phyloP scores from a whole-genome alignment of 176 grass and related monocot species.

The Aegilops umbellulata region DNA sequence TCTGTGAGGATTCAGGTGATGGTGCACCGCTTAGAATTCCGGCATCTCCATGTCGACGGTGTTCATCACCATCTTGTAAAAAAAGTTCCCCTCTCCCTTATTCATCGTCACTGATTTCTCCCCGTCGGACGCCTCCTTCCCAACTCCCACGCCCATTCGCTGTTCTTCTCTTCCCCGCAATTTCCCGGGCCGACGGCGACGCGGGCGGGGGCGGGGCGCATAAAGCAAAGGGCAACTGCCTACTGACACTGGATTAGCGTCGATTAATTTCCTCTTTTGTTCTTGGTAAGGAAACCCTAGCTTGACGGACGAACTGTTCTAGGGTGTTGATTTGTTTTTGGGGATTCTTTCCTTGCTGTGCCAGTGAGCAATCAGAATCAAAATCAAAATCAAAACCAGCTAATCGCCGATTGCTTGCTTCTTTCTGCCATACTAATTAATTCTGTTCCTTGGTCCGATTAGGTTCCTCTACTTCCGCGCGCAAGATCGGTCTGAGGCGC shows the following conservation, averaged over 20 bases:
- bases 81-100: neutral
- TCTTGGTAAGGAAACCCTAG: constrained; percentile 12
- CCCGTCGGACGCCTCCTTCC: neutral
- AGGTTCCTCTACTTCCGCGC: neutral
- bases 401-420: neutral
- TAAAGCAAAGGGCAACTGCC: constrained; percentile 4
- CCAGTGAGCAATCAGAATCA: neutral
- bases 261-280: constrained; percentile 18
- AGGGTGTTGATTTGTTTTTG: too few relatives aligned
- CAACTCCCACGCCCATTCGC: too few relatives aligned
- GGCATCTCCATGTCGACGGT: neutral
- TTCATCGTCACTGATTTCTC: neutral
- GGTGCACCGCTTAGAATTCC: neutral
- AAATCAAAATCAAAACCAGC: neutral
- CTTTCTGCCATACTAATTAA: neutral
- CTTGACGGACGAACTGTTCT: neutral
- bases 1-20: neutral
- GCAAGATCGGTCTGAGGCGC: neutral
- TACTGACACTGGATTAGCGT: neutral
- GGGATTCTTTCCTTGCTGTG: neutral
- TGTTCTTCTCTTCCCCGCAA: neutral
- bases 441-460: neutral
- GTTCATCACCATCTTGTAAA: neutral
- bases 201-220: too few relatives aligned
- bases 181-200: neutral